Evolutionary conservation across 768 basidiomycete species (phyloP).

Genomic region (Tricholoma furcatifolium): DNA sequence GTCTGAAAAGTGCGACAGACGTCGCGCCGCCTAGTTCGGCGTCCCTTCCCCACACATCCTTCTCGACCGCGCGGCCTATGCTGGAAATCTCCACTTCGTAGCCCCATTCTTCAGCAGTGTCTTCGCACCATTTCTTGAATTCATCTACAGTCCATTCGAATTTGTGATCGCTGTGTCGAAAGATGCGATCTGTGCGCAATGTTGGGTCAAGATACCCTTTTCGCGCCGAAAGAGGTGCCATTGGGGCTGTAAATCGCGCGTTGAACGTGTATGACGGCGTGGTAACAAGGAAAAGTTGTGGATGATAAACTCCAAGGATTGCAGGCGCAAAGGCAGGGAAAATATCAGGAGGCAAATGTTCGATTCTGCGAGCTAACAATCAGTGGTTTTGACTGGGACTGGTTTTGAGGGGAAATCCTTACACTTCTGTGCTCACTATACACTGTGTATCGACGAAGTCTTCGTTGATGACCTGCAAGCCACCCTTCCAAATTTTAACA

Average conservation of each 20-base stretch:
- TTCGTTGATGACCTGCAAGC: conserved; percentile 64
- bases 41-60: conserved; percentile 75
- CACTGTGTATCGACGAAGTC: conserved; percentile 65
- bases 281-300: conserved; percentile 71
- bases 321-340: conserved; percentile 65
- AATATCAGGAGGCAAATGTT: conserved; percentile 65
- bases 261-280: conserved; percentile 89
- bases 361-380: conserved; percentile 52
- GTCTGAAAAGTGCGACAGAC: conserved; percentile 62
- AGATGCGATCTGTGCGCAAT: conserved; percentile 65
- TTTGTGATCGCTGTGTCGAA: conserved; percentile 83
- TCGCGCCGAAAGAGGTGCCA: conserved; percentile 38
- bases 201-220: conserved; percentile 74
- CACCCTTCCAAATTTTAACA: conserved; percentile 73
- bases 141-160: conserved; percentile 87
- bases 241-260: conserved; percentile 63
- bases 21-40: conserved; percentile 62
- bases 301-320: conserved; percentile 77
- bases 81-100: conserved; percentile 61
- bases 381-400: not conserved
- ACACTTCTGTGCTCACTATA: conserved; percentile 84
- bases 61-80: conserved; percentile 57
- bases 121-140: conserved; percentile 62
- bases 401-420: conserved; percentile 24
- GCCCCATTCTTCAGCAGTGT: conserved; percentile 63